Conservation (phyloP, 495 filamentous ascomycete species). For the Trichoderma asperelloides region DNA sequence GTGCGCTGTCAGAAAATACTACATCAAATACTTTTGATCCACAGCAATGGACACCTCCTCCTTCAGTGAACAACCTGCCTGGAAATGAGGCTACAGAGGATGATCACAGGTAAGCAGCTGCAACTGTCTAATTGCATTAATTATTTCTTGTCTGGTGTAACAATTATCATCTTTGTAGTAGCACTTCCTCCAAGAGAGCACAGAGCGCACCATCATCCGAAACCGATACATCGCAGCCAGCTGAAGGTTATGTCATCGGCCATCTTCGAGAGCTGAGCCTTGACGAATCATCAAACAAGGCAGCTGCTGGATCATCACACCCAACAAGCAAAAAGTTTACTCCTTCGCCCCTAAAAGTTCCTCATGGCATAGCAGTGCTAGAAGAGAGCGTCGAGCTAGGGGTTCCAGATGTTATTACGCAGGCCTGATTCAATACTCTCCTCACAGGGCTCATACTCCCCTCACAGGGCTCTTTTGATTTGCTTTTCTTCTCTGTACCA, state of each 20-base stretch:
- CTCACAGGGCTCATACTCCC: no score
- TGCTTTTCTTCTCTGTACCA: not conserved
- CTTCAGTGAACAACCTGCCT: slow-evolving; percentile 5
- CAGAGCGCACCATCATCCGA: not conserved
- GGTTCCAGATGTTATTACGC: slow-evolving; percentile 43
- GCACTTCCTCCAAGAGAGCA: not conserved
- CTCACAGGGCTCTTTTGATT: not conserved
- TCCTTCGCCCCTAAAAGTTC: slow-evolving; percentile 31
- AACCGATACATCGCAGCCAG: not conserved
- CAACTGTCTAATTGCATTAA: not conserved
- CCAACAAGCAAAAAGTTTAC: slow-evolving; percentile 15
- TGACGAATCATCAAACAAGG: not conserved
- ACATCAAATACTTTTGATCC: not conserved
- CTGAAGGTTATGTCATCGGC: not conserved
- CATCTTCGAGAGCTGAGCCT: not conserved
- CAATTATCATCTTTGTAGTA: not conserved
- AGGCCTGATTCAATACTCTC: slow-evolving; percentile 10
- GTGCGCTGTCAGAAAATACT: not conserved
- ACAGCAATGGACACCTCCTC: slow-evolving; percentile 10
- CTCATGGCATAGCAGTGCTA: slow-evolving; percentile 45
- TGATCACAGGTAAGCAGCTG: not conserved
- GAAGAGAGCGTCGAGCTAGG: slow-evolving; percentile 48
- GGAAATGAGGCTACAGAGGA: not conserved
- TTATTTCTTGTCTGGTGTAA: not conserved
- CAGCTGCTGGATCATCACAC: not conserved